These are phyloP conservation scores for Yamadazyma ubonensis DNA, from an alignment of 805 yeast species.

Conservation along the genomic window DNA sequence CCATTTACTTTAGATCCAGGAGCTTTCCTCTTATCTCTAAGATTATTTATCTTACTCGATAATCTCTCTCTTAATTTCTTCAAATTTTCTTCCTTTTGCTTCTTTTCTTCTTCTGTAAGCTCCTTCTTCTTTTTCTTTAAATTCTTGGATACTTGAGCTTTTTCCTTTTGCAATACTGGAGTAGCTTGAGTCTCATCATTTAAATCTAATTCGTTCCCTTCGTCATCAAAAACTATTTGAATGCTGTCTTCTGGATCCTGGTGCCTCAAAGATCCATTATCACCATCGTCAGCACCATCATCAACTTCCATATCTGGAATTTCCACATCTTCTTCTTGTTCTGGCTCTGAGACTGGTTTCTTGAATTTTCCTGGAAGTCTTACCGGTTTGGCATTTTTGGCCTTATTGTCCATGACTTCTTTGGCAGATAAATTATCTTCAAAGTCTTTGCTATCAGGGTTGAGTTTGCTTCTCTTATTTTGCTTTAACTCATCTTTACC, in stretches of 20 bases:
- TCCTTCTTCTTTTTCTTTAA: conserved; percentile 21
- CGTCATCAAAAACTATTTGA: conserved; percentile 65
- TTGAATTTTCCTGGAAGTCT: conserved; percentile 35
- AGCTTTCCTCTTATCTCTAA: conserved; percentile 85
- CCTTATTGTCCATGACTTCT: conserved; percentile 56
- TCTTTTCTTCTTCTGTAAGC: conserved; percentile 42
- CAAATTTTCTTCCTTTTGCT: conserved; percentile 52
- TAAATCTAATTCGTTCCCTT: conserved; percentile 29
- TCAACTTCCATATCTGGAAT: conserved; percentile 14
- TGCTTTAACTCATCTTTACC: conserved; percentile 59
- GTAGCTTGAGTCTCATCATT: too few species aligned
- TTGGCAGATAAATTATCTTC: conserved; percentile 49
- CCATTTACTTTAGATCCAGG: conserved; percentile 81
- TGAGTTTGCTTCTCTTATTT: conserved; percentile 69
- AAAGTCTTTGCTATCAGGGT: conserved; percentile 58
- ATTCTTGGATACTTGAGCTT: conserved; percentile 2
- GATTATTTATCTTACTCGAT: conserved; percentile 62
- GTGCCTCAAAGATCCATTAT: too few species aligned
- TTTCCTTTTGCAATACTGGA: background rate
- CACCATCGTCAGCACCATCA: conserved; percentile 12
- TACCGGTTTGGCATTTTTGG: conserved; percentile 52
- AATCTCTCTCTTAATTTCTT: conserved; percentile 75
- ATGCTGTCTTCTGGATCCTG: conserved; percentile 12
- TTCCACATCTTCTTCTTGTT: conserved; percentile 16
- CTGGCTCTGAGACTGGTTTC: conserved; percentile 16